A percentile compares a stretch with the other conserved stretches of the same genome.
These are phyloP conservation scores for Phragmites australis DNA, from an alignment of 176 grass and related monocot species.

Conservation along the genomic window DNA sequence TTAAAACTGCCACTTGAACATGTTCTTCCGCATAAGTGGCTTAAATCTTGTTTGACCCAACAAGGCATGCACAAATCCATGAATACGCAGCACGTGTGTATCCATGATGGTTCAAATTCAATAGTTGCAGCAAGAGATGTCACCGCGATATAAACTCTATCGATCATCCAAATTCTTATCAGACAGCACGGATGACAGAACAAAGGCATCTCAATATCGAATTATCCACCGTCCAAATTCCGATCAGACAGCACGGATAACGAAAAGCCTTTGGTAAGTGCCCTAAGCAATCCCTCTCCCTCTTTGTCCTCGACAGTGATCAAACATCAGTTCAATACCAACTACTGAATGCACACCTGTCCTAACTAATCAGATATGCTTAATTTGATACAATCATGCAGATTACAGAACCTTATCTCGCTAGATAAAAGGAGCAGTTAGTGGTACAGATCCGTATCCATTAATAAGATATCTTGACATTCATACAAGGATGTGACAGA, in stretches of 20 bases:
- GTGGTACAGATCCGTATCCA: neutral
- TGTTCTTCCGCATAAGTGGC: constrained; percentile 33
- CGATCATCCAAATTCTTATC: neutral
- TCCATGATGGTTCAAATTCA: neutral
- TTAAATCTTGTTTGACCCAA: neutral
- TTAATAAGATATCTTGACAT: neutral
- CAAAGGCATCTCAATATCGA: neutral
- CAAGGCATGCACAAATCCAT: neutral
- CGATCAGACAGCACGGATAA: constrained; percentile 17
- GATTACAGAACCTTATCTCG: constrained; percentile 18
- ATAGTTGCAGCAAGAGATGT: neutral
- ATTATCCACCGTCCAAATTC: neutral
- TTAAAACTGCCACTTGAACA: constrained; percentile 41
- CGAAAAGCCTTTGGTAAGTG: constrained; percentile 22
- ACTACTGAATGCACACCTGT: constrained; percentile 33
- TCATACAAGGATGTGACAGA: neutral
- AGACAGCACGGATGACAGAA: neutral
- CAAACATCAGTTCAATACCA: neutral
- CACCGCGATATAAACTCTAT: neutral
- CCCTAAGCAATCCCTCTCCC: constrained; percentile 16
- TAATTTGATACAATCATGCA: constrained; percentile 3
- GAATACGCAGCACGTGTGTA: neutral
- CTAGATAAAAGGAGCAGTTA: neutral
- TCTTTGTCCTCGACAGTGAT: constrained; percentile 4
- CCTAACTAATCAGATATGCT: neutral